Evolutionary conservation across 208 protist genomes (phyloP).

Genomic region (Leishmania arabica): DNA sequence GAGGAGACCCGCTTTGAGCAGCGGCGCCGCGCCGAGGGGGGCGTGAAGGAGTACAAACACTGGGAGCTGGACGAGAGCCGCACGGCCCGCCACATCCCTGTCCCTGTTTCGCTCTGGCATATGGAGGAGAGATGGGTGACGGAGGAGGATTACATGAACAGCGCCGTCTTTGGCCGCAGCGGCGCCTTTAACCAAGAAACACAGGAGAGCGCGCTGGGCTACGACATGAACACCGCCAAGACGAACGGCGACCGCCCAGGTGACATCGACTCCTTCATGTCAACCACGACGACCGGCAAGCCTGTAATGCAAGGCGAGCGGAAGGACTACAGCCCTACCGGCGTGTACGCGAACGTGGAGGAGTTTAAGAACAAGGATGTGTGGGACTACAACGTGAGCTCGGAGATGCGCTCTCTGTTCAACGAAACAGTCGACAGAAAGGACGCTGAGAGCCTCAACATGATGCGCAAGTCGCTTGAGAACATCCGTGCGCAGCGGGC

Average conservation of each 20-base stretch:
- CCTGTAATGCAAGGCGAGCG: slow-evolving; percentile 73
- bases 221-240: slow-evolving; percentile 87
- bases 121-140: slow-evolving; percentile 93
- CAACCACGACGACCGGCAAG: slow-evolving; percentile 46
- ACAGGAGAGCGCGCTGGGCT: slow-evolving; percentile 82
- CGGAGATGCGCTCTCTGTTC: slow-evolving; percentile 79
- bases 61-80: slow-evolving; percentile 84
- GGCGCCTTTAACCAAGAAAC: slow-evolving; percentile 89
- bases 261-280: slow-evolving; percentile 63
- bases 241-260: slow-evolving; percentile 74
- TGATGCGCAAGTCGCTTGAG: slow-evolving; percentile 87
- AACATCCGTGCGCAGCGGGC: slow-evolving; percentile 78
- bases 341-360: slow-evolving; percentile 76
- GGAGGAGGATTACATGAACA: slow-evolving; percentile 89
- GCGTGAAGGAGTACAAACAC: slow-evolving; percentile 40
- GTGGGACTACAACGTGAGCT: slow-evolving; percentile 79
- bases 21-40: slow-evolving; percentile 53
- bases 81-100: slow-evolving; percentile 82
- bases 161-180: slow-evolving; percentile 76
- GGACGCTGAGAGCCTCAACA: slow-evolving; percentile 79
- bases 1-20: slow-evolving; percentile 80
- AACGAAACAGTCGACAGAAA: slow-evolving; percentile 70
- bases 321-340: slow-evolving; percentile 83
- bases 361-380: slow-evolving; percentile 85
- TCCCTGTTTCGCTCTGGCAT: slow-evolving; percentile 85